Evolutionary conservation across 1,284 basidiomycete species (phyloP).

Genomic region (Microstroma glucosiphilum): DNA sequence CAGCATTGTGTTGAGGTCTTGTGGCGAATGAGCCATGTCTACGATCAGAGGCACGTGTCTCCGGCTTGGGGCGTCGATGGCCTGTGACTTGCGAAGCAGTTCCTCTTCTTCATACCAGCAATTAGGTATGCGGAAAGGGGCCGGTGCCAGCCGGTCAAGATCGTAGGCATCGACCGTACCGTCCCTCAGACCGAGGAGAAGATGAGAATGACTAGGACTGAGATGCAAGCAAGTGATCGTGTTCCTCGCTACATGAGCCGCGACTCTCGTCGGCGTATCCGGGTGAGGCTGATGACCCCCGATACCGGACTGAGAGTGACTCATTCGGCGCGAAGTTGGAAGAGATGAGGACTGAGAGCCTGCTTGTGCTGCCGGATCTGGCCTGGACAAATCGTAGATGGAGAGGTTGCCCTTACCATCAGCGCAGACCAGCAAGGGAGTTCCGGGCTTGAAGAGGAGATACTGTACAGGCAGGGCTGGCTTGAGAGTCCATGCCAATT

Average conservation of each 20-base stretch:
- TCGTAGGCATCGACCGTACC: conserved; percentile 54
- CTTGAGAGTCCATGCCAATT: conserved; percentile 58
- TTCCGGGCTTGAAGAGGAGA: conserved; percentile 61
- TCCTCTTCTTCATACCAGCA: conserved; percentile 71
- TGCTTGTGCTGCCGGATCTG: conserved; percentile 36
- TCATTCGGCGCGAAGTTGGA: conserved; percentile 15
- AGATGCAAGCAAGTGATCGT: conserved; percentile 58
- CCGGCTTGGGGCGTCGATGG: conserved; percentile 55
- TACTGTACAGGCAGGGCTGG: conserved; percentile 55
- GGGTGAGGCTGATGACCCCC: conserved; percentile 13
- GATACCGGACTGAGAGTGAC: conserved; percentile 27
- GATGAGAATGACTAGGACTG: conserved; percentile 71
- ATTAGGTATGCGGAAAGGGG: conserved; percentile 51
- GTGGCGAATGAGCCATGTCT: conserved; percentile 61
- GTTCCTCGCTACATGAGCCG: conserved; percentile 34
- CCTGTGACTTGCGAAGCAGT: conserved; percentile 58
- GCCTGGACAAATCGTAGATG: conserved; percentile 65
- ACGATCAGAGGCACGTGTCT: conserved; percentile 50
- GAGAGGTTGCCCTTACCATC: conserved; percentile 65
- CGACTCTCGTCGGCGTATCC: conserved; percentile 35
- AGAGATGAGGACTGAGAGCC: conserved; percentile 20
- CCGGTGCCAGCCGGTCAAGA: conserved; percentile 45
- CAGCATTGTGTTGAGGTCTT: conserved; percentile 72
- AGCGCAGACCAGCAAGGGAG: conserved; percentile 59
- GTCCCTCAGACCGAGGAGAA: conserved; percentile 56